Evolutionary conservation across 768 basidiomycete species (phyloP), one percentile per base, ranked within the genome.

Genomic region (Boletus reticulatus): DNA sequence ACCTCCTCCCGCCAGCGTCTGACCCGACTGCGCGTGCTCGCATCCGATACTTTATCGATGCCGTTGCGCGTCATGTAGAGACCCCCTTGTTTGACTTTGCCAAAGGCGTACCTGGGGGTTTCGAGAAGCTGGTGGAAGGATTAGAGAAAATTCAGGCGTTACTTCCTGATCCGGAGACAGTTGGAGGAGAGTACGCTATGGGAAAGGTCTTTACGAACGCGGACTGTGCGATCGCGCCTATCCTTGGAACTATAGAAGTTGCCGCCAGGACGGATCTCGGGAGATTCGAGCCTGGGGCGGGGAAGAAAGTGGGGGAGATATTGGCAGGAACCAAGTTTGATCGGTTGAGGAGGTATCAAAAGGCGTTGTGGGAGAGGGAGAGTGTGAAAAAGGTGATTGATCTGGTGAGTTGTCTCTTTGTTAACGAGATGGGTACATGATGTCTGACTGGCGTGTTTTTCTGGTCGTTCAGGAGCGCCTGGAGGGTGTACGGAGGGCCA

Each of bases 21-120:
- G 79, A 84, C 62, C 81, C 83, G 4, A 73, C 83, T 32, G 60
- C 61, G 4, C 80, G 84, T 31, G 86, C 87, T 14, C 75, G 77
- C 53, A 80, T 75, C 8, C 81, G 85, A 16, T 80, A 85, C 71
- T 84, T 87, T 72, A 79, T 84, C 65, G 82, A 87, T 54, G 70
- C 27, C 27, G 27, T 74, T 19, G 69, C 73, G 1, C 78, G 71
- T 54, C 75, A 76, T 38, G 65, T 84, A 54, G 56, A 68, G n/a
- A 67, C 76, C 0, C 65, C 72, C 0, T 76, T 67, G 62, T 60
- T 68, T 24, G 73, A 62, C 4, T 67, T 74, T 29, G n/a, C 76
- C 14, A 44, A 66, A 13, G 66, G 70, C 4, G 13, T 17, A 2
- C 24, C 43, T 0, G 52, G 17, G 6, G 43, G n/a, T 6, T 0